Conservation (phyloP, 768 basidiomycete genomes). For the Amanita polypyramis region DNA sequence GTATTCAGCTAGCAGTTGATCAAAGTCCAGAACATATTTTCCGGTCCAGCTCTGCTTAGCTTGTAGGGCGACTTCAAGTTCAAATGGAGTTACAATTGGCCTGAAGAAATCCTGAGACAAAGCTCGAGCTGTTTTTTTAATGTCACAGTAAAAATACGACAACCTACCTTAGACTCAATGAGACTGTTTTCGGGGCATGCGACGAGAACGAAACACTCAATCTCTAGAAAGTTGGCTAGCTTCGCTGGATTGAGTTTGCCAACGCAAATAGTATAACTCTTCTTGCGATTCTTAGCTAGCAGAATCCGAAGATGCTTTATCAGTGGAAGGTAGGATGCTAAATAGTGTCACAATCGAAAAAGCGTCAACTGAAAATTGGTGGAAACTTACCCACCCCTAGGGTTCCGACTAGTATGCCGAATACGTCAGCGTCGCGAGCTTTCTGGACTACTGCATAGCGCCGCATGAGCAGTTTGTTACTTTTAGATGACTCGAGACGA, state of each 20-base stretch:
- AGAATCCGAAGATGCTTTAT: slow-evolving; percentile 71
- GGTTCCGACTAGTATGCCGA: slow-evolving; percentile 92
- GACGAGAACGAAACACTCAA: slow-evolving; percentile 92
- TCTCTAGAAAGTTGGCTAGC: slow-evolving; percentile 90
- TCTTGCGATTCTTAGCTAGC: slow-evolving; percentile 63
- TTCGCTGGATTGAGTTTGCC: slow-evolving; percentile 94
- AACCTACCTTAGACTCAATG: slow-evolving; percentile 49
- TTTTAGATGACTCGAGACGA: slow-evolving; percentile 50
- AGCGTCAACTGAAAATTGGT: background rate
- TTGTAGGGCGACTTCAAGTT: slow-evolving; percentile 73
- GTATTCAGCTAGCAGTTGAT: slow-evolving; percentile 34
- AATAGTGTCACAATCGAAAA: background rate
- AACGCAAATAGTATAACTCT: slow-evolving; percentile 90
- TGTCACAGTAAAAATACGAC: background rate
- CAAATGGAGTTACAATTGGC: slow-evolving; percentile 92
- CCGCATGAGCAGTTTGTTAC: slow-evolving; percentile 81
- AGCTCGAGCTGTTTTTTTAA: background rate
- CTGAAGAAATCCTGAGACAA: slow-evolving; percentile 66
- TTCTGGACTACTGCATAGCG: slow-evolving; percentile 82
- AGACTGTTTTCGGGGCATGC: slow-evolving; percentile 92
- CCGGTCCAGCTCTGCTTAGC: slow-evolving; percentile 65
- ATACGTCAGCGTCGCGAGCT: slow-evolving; percentile 86
- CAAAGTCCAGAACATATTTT: slow-evolving; percentile 72
- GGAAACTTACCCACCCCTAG: slow-evolving; percentile 66
- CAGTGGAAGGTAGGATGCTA: slow-evolving; percentile 79